Percentiles rank a stretch among this genome's conserved stretches.
Evolutionary conservation across 331 rosid genomes (phyloP).

Genomic region (Phaseolus coccineus): DNA sequence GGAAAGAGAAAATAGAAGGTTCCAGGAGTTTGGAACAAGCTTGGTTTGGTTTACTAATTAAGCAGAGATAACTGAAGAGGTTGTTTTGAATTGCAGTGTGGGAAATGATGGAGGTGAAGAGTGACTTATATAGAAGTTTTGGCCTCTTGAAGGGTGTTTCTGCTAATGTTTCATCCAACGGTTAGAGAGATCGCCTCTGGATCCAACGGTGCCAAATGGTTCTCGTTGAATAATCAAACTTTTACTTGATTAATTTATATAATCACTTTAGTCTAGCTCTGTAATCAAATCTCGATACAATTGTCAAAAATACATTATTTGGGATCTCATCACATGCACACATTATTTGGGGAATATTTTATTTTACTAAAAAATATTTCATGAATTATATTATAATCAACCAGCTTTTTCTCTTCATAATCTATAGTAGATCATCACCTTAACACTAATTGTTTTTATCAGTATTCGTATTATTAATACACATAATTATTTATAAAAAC

Average conservation of each 20-base stretch:
- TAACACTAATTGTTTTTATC: background rate
- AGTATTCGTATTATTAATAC: no score
- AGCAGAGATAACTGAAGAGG: background rate
- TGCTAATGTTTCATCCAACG: constrained; percentile 25
- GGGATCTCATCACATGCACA: background rate
- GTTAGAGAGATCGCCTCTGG: background rate
- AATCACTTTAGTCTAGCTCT: background rate
- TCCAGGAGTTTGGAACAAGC: no score
- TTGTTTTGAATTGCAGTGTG: constrained; percentile 39
- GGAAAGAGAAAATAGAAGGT: no score
- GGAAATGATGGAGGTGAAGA: constrained; percentile 1
- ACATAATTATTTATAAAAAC: no score
- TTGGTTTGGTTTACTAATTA: background rate
- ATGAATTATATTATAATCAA: background rate
- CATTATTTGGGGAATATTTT: background rate
- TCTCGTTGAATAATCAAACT: constrained; percentile 17
- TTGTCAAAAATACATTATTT: background rate
- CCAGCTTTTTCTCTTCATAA: background rate
- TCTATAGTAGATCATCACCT: background rate
- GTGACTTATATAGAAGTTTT: constrained; percentile 55
- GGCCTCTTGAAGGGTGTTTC: background rate
- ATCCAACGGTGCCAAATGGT: constrained; percentile 31
- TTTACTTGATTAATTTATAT: background rate
- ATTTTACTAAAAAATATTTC: background rate
- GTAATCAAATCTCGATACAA: background rate